Evolutionary conservation across 805 yeast genomes (phyloP), one percentile per base, ranked within the genome.

Genomic region (Starmerella bombi): DNA sequence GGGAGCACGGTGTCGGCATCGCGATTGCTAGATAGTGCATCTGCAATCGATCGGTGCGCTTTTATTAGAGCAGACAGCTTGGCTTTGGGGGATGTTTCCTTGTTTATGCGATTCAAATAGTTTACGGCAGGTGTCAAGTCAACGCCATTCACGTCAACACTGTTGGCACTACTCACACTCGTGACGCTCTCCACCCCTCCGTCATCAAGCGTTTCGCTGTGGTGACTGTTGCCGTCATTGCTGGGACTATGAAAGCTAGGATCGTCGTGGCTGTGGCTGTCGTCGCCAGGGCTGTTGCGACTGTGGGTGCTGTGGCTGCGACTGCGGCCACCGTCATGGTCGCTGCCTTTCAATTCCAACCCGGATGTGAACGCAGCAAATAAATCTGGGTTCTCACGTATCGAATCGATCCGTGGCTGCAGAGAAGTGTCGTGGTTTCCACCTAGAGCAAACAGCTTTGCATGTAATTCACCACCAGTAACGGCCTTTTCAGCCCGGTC

Each of bases 1-100:
- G 70, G 70, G 4, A 65, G 49, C 16, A 65, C 51, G 14, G 54
- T 42, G 41, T 65, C 70, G 5, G 70, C 69, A 14, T 43, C 34
- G 14, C 45, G 34, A 9, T 40, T 40, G 17, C 43, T 45, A 5
- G 48, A 50, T 37, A 50, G 44, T 3, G 53, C 56, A 32, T 53
- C 56, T 8, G 59, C 66, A 21, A 64, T 49, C 32, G 56, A 52
- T 40, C 54, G 59, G 43, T 64, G 66, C 2, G 63, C 58, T 22
- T 55, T 47, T 12, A 62, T 49, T 17, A 64, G 51, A 14, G 50
- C 49, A 29, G 53, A 45, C n/a, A 64, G 48, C 43, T 64, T 64
- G 8, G 48, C 53, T 32, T 52, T 49, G 3, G 68, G 66, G 1
- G 58, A 48, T n/a, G 50, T 49, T 21, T 58, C 56, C 32, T 38